These are phyloP conservation scores for Lactarius akahatsu DNA, from an alignment of 768 basidiomycete genomes.

Conservation along the genomic window DNA sequence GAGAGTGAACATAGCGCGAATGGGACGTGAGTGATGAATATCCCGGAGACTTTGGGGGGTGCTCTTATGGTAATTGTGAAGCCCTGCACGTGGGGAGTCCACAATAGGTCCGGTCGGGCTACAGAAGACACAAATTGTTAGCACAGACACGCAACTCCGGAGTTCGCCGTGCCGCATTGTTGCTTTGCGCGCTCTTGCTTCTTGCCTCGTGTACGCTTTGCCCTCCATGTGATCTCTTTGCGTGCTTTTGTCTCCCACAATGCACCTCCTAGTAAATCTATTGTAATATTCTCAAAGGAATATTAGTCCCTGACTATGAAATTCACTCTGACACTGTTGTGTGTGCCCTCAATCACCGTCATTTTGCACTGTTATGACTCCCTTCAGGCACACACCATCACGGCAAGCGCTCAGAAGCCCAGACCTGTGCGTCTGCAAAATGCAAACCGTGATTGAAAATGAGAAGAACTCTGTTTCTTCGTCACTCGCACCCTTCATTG, in stretches of 20 bases:
- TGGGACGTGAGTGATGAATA: background rate
- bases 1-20: conserved; percentile 9
- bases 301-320: background rate
- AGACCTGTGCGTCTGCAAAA: background rate
- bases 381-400: background rate
- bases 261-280: background rate
- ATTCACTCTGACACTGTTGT: background rate
- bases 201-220: background rate
- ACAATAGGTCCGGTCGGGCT: background rate
- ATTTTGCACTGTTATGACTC: background rate
- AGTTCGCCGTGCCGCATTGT: background rate
- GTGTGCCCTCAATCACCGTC: no score
- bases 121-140: no score
- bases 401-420: background rate
- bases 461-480: background rate
- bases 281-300: background rate
- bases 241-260: background rate
- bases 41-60: background rate
- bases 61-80: background rate
- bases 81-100: background rate
- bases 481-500: background rate
- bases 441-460: background rate
- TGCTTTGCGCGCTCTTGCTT: background rate
- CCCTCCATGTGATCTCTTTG: no score
- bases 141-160: background rate